Conservation (phyloP, 2,329 filamentous ascomycete genomes). For the Apiospora rasikravindrae region DNA sequence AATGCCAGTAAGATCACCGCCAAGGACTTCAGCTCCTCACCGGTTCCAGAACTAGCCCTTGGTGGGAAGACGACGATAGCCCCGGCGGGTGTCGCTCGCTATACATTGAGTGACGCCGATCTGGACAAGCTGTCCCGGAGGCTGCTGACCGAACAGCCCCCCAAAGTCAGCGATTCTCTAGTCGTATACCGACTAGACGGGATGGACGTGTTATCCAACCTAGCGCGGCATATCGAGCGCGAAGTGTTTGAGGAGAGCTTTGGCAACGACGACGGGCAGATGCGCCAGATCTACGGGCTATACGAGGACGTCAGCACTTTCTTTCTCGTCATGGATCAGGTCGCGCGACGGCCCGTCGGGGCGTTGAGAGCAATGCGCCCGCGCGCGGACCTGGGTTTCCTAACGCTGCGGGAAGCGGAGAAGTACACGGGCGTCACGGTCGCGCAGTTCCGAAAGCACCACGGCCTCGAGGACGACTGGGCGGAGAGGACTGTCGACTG, state of each 20-base stretch:
- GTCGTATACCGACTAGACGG: constrained; percentile 24
- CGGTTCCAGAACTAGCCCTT: not conserved
- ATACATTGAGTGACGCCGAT: constrained; percentile 23
- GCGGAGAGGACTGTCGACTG: constrained; percentile 19
- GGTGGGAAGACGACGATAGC: not conserved
- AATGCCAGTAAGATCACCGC: constrained; percentile 6
- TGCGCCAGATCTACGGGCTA: constrained; percentile 22
- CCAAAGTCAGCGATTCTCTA: constrained; percentile 20
- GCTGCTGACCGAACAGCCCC: constrained; percentile 24
- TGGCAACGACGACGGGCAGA: constrained; percentile 23
- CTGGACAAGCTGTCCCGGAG: constrained; percentile 18
- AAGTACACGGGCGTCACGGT: constrained; percentile 17
- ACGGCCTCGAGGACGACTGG: constrained; percentile 18
- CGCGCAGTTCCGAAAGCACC: constrained; percentile 16
- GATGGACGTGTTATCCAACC: constrained; percentile 21
- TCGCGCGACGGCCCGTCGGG: constrained; percentile 16
- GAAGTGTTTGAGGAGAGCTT: constrained; percentile 25
- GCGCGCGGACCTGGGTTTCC: constrained; percentile 19
- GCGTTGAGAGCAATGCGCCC: constrained; percentile 20
- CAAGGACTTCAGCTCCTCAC: constrained; percentile 11
- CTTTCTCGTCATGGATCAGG: constrained; percentile 24
- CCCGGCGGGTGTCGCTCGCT: constrained; percentile 12
- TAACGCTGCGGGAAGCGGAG: constrained; percentile 22
- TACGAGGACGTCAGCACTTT: constrained; percentile 24
- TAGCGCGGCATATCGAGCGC: constrained; percentile 26